Conservation (phyloP, 2,329 filamentous ascomycete genomes). For the Colletotrichum cordylinicola region DNA sequence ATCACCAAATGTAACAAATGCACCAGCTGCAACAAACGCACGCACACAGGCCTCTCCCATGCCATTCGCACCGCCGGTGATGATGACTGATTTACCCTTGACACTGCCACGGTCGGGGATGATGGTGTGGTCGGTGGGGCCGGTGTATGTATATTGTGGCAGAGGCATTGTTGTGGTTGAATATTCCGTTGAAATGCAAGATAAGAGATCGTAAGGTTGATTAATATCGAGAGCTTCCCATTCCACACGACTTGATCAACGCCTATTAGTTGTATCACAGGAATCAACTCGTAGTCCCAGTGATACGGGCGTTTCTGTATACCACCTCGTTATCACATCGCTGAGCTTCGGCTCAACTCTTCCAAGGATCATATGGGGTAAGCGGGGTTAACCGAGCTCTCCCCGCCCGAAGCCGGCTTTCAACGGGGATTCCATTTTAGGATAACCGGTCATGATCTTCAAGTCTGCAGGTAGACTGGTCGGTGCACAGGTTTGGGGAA, state of each 20-base stretch:
- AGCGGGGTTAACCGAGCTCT: background rate
- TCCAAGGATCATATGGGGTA: background rate
- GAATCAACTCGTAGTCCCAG: background rate
- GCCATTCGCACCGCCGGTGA: conserved; percentile 52
- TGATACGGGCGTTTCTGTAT: background rate
- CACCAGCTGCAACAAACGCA: conserved; percentile 39
- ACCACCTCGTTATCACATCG: background rate
- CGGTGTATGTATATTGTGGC: conserved; percentile 33
- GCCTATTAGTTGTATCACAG: background rate
- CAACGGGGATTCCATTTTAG: background rate
- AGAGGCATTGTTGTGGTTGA: conserved; percentile 23
- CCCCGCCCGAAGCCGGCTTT: background rate
- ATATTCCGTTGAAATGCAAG: background rate
- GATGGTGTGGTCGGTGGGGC: conserved; percentile 38
- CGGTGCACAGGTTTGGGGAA: background rate
- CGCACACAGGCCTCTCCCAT: conserved; percentile 42
- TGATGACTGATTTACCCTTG: conserved; percentile 49
- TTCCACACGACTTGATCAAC: background rate
- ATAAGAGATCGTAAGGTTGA: background rate
- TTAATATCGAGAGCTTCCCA: background rate
- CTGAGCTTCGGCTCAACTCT: background rate
- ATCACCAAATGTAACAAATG: conserved; percentile 47
- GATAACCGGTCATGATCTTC: background rate
- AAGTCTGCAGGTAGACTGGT: background rate
- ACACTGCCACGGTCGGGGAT: conserved; percentile 40